phyloP scores from a whole-genome alignment of 192 early-diverging fungal genomes.

The Gonapodya sp. region DNA sequence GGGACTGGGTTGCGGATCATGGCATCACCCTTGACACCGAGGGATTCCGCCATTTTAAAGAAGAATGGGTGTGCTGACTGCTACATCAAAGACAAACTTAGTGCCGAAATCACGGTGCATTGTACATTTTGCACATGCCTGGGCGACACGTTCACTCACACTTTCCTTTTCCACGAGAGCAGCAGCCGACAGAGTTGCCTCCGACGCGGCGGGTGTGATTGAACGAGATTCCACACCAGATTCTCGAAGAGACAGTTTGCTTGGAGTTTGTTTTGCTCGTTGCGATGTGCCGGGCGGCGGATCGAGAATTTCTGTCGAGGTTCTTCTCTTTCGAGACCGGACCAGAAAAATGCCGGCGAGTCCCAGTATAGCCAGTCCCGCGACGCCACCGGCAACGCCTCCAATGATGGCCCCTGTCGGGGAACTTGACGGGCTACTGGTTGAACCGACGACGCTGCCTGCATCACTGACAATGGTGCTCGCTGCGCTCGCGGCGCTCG shows the following conservation, averaged over 20 bases:
- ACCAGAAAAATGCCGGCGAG: not conserved
- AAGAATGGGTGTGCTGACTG: not conserved
- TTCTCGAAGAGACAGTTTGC: not conserved
- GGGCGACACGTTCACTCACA: too few relatives aligned
- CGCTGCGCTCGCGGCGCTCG: too few relatives aligned
- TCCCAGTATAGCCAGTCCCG: too few relatives aligned
- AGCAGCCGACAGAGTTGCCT: not conserved
- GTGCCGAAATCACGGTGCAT: too few relatives aligned
- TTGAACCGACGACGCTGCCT: too few relatives aligned
- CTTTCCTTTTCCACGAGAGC: too few relatives aligned
- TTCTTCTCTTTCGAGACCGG: not conserved
- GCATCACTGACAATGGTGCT: too few relatives aligned
- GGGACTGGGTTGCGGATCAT: not conserved
- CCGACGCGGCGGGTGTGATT: not conserved
- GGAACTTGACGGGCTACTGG: not conserved
- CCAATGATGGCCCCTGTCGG: not conserved
- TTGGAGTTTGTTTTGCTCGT: not conserved
- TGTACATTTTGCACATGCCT: too few relatives aligned
- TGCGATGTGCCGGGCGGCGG: too few relatives aligned
- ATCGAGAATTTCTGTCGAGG: not conserved
- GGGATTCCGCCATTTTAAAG: not conserved
- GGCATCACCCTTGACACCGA: not conserved
- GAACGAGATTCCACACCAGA: not conserved
- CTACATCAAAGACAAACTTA: not conserved
- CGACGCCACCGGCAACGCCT: not conserved